phyloP scores from a whole-genome alignment of 371 early-diverging fungal species.

The Syncephalastrum contaminatum region DNA sequence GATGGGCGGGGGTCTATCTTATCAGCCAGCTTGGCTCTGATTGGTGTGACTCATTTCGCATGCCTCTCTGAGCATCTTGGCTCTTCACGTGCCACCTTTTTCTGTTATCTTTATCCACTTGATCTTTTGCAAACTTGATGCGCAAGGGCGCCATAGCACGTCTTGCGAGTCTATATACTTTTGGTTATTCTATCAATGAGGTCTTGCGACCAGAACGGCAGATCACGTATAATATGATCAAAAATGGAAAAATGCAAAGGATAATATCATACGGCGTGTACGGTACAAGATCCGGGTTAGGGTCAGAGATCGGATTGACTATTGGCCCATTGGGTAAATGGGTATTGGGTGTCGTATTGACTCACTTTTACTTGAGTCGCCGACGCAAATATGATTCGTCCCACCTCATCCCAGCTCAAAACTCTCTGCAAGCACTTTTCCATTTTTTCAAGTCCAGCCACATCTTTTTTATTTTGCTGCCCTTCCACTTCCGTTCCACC shows the following conservation, averaged over 20 bases:
- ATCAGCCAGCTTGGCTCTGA: conserved; percentile 20
- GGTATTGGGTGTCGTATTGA: no score
- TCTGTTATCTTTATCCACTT: no score
- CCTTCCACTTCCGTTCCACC: not conserved
- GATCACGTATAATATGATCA: no score
- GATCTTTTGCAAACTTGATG: no score
- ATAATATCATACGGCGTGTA: no score
- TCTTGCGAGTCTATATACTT: no score
- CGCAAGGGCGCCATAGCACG: no score
- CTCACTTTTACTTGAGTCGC: no score
- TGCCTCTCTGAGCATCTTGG: not conserved
- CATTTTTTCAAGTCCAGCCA: conserved; percentile 8
- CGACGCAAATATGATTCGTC: conserved; percentile 2
- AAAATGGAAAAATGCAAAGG: no score
- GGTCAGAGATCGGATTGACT: not conserved
- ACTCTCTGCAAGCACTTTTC: conserved; percentile 1
- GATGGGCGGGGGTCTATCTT: conserved; percentile 14
- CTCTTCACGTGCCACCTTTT: no score
- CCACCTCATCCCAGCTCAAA: not conserved
- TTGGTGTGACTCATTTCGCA: conserved; percentile 51
- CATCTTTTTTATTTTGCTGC: conserved; percentile 10
- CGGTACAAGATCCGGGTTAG: not conserved
- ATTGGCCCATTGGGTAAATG: not conserved
- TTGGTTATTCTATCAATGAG: no score
- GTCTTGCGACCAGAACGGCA: no score